A percentile compares a stretch with the other conserved stretches of the same genome.
These are phyloP conservation scores for Trifolium subterraneum DNA, from an alignment of 306 rosid species.

Conservation along the genomic window DNA sequence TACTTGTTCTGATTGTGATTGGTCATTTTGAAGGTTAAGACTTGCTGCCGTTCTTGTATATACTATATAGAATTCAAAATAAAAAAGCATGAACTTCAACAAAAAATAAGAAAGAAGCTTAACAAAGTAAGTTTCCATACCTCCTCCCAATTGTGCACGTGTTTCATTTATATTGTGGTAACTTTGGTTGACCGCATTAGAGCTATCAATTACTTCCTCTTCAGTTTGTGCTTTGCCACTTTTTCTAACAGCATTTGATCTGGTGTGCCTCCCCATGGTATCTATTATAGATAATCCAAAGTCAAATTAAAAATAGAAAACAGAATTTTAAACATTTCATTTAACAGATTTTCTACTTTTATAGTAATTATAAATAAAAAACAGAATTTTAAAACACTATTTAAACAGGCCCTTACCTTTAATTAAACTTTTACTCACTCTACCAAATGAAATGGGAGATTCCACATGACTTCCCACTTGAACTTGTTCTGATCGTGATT, in stretches of 20 bases:
- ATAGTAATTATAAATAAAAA: not conserved
- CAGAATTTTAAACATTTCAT: not conserved
- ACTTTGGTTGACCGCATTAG: not conserved
- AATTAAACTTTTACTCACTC: not conserved
- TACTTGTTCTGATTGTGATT: conserved; percentile 24
- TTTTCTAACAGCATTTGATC: not conserved
- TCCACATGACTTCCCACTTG: conserved; percentile 3
- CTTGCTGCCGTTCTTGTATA: conserved; percentile 8
- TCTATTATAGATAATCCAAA: conserved; percentile 1
- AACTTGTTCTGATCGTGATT: not conserved
- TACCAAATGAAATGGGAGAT: conserved; percentile 1
- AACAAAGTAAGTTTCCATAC: not conserved
- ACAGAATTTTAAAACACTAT: not conserved
- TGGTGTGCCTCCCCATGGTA: not conserved
- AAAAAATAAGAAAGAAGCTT: too few relatives aligned
- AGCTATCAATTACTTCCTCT: conserved; percentile 8
- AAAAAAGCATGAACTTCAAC: not conserved
- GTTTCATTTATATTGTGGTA: not conserved
- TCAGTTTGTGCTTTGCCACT: not conserved
- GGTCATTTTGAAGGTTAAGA: not conserved
- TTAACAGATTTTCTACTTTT: not conserved
- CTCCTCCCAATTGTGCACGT: not conserved
- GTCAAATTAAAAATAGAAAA: not conserved
- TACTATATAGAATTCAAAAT: conserved; percentile 11
- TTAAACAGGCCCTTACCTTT: not conserved